Evolutionary conservation across 2,329 filamentous ascomycete species (phyloP).

Genomic region (Epichloe uncinata): DNA sequence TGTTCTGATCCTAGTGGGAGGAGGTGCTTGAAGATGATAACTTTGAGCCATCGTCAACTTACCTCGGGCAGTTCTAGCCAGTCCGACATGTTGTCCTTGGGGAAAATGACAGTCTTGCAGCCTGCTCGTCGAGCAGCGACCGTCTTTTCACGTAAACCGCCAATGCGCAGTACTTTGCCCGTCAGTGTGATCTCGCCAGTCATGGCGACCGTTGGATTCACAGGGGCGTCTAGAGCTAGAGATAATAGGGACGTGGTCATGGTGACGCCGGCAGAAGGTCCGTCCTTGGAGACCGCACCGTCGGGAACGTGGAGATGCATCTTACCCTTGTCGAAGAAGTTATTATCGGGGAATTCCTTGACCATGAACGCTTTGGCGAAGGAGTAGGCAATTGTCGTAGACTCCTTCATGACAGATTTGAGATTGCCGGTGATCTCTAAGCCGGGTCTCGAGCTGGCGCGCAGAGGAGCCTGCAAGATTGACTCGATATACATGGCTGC

Average conservation of each 20-base stretch:
- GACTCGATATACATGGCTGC: slow-evolving; percentile 96
- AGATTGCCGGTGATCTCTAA: slow-evolving; percentile 91
- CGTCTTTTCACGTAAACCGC: slow-evolving; percentile 90
- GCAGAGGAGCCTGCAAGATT: slow-evolving; percentile 75
- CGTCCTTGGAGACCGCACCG: slow-evolving; percentile 91
- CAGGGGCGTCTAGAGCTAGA: slow-evolving; percentile 62
- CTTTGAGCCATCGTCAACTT: slow-evolving; percentile 26
- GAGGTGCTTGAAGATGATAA: no score
- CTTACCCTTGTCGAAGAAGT: slow-evolving; percentile 91
- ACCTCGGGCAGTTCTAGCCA: slow-evolving; percentile 96
- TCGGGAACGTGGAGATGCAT: slow-evolving; percentile 95
- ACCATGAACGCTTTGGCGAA: slow-evolving; percentile 87
- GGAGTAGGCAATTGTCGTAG: slow-evolving; percentile 85
- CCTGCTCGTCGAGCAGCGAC: slow-evolving; percentile 87
- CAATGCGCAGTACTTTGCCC: slow-evolving; percentile 90
- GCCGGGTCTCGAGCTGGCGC: slow-evolving; percentile 58
- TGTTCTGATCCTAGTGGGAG: no score
- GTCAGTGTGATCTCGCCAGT: slow-evolving; percentile 95
- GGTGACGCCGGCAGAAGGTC: slow-evolving; percentile 84
- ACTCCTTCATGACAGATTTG: slow-evolving; percentile 97
- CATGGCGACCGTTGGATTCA: slow-evolving; percentile 88
- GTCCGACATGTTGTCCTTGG: slow-evolving; percentile 87
- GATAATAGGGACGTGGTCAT: slow-evolving; percentile 93
- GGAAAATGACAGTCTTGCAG: slow-evolving; percentile 88
- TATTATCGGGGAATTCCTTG: slow-evolving; percentile 73